Conservation (phyloP, 805 yeast species). For the Saturnispora serradocipensis region DNA sequence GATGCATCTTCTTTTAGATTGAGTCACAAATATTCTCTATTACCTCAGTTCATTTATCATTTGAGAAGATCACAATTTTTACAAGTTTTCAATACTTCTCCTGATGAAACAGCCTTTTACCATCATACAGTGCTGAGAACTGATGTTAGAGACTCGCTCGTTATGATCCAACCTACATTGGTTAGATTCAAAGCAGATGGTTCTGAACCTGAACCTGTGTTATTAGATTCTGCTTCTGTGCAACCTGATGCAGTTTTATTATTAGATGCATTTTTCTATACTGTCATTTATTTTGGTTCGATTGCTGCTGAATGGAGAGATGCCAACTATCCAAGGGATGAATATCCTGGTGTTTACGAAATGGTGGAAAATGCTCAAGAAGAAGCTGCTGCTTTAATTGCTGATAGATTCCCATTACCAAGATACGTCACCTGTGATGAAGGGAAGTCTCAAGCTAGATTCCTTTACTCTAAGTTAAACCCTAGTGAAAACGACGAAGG, state of each 20-base stretch:
- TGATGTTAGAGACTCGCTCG: slow-evolving; percentile 84
- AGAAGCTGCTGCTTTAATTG: slow-evolving; percentile 86
- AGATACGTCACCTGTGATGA: slow-evolving; percentile 96
- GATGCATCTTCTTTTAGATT: slow-evolving; percentile 76
- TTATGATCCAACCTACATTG: slow-evolving; percentile 97
- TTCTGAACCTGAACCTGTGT: slow-evolving; percentile 79
- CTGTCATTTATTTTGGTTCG: slow-evolving; percentile 90
- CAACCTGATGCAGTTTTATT: slow-evolving; percentile 80
- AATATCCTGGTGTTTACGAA: slow-evolving; percentile 78
- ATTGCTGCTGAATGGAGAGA: slow-evolving; percentile 95
- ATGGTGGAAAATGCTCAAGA: slow-evolving; percentile 81
- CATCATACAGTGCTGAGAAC: slow-evolving; percentile 87
- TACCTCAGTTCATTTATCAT: slow-evolving; percentile 94
- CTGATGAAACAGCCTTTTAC: slow-evolving; percentile 97
- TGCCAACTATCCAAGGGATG: slow-evolving; percentile 88
- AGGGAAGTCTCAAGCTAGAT: slow-evolving; percentile 98
- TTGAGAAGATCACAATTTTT: slow-evolving; percentile 92
- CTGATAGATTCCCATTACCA: slow-evolving; percentile 95
- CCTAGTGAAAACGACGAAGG: slow-evolving; percentile 70
- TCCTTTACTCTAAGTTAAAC: slow-evolving; percentile 86
- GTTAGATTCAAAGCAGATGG: slow-evolving; percentile 75
- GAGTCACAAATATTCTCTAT: slow-evolving; percentile 72
- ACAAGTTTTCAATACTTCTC: slow-evolving; percentile 95
- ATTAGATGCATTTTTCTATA: slow-evolving; percentile 93
- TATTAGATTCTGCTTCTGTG: slow-evolving; percentile 87